Conservation (phyloP, 176 grass and related monocot species). For the Avena insularis region DNA sequence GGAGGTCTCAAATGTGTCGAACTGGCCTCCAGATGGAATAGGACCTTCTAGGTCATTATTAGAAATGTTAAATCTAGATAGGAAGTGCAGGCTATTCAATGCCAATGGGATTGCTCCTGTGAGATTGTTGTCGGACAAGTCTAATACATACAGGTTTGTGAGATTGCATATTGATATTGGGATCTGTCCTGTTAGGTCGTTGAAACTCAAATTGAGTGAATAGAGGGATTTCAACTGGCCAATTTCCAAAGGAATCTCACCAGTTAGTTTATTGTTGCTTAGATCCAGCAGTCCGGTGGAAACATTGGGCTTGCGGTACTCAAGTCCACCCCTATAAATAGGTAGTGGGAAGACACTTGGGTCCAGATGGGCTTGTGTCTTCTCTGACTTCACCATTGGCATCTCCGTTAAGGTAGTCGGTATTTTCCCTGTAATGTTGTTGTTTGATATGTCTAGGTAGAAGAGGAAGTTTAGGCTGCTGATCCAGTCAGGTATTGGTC, state of each 20-base stretch:
- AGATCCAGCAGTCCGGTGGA: neutral
- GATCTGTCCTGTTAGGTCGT: slow-evolving; percentile 43
- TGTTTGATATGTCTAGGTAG: no score
- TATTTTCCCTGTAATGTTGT: no score
- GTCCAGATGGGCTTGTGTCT: neutral
- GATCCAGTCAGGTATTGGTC: no score
- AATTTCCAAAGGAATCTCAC: slow-evolving; percentile 43
- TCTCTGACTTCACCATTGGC: slow-evolving; percentile 31
- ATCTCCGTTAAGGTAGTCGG: slow-evolving; percentile 9
- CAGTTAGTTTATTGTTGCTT: slow-evolving; percentile 33
- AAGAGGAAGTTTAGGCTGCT: no score
- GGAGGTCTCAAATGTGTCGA: neutral
- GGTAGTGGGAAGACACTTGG: neutral
- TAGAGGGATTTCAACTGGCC: slow-evolving; percentile 36
- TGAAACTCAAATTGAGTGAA: slow-evolving; percentile 41
- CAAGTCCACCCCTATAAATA: neutral
- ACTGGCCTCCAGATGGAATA: slow-evolving; percentile 30
- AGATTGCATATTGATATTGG: slow-evolving; percentile 30
- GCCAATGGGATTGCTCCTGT: slow-evolving; percentile 35
- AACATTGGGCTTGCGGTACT: neutral
- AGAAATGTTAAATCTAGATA: slow-evolving; percentile 29
- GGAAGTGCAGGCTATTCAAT: slow-evolving; percentile 42
- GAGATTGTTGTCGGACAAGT: slow-evolving; percentile 48
- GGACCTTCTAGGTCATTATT: slow-evolving; percentile 42
- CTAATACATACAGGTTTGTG: slow-evolving; percentile 36